Conservation (phyloP, 352 stramenopile species). For the Globisporangium recalcitrans region DNA sequence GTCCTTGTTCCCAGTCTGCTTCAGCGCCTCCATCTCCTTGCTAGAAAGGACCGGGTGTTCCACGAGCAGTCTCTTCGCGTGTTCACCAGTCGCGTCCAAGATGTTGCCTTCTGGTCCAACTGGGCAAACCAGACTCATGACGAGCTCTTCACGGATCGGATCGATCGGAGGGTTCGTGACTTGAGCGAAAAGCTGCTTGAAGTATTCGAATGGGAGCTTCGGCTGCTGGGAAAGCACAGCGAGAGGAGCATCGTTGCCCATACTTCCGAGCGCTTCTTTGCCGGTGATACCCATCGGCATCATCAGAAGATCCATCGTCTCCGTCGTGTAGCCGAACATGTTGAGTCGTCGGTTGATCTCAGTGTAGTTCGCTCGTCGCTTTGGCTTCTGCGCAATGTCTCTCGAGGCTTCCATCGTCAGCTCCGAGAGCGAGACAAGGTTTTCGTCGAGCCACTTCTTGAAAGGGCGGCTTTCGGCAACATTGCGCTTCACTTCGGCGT, state of each 20-base stretch:
- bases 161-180: conserved; percentile 98
- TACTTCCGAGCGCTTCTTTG: conserved; percentile 93
- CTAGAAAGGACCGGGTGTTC: conserved; percentile 91
- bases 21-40: conserved; percentile 91
- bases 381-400: conserved; percentile 13
- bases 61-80: conserved; percentile 88
- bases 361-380: conserved; percentile 37
- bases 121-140: conserved; percentile 96
- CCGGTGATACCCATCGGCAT: conserved; percentile 92
- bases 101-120: conserved; percentile 94
- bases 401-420: conserved; percentile 37
- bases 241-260: conserved; percentile 94
- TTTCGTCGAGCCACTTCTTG: conserved; percentile 89
- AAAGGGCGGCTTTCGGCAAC: conserved; percentile 88
- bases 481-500: conserved; percentile 94
- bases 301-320: conserved; percentile 94
- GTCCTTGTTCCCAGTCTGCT: conserved; percentile 58
- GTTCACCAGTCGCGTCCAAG: conserved; percentile 74
- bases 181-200: conserved; percentile 95
- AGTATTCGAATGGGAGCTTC: conserved; percentile 95
- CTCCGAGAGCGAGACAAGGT: conserved; percentile 87
- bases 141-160: conserved; percentile 95
- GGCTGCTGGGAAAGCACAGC: conserved; percentile 91
- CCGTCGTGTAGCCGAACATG: conserved; percentile 94
- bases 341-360: conserved; percentile 90